These are phyloP conservation scores for Carex myosuroides DNA, from an alignment of 176 grass and related monocot genomes.

Conservation along the genomic window DNA sequence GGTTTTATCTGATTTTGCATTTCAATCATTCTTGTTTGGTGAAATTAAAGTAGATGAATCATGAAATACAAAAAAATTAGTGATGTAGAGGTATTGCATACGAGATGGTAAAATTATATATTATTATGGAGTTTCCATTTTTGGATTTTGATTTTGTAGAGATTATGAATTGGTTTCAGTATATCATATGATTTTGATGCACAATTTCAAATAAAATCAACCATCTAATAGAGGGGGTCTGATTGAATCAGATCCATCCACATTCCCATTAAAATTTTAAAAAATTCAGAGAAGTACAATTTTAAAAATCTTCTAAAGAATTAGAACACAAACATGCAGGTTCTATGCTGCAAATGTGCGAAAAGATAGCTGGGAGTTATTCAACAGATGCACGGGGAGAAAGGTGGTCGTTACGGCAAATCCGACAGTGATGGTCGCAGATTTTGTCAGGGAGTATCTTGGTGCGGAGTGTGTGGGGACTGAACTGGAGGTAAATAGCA, in stretches of 20 bases:
- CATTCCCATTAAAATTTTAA: background rate
- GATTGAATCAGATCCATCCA: background rate
- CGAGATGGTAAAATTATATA: background rate
- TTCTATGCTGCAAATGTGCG: conserved; percentile 69
- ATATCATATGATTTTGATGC: background rate
- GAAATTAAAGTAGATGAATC: background rate
- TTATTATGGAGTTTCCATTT: background rate
- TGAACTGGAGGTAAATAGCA: conserved; percentile 41
- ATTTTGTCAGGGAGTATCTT: conserved; percentile 57
- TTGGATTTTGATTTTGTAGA: background rate
- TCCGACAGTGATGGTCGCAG: conserved; percentile 45
- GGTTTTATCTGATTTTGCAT: background rate
- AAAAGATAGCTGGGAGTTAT: conserved; percentile 66
- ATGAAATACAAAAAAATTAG: background rate
- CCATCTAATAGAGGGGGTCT: background rate
- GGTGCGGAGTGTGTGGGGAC: conserved; percentile 68
- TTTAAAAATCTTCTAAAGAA: background rate
- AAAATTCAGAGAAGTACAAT: background rate
- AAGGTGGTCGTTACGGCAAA: conserved; percentile 78
- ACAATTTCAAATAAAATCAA: background rate
- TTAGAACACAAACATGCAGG: background rate
- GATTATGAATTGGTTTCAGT: background rate
- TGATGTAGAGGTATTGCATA: background rate
- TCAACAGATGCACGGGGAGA: conserved; percentile 30
- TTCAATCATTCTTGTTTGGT: too few species aligned